These are phyloP conservation scores for Phoma sp. DNA, from an alignment of 2,329 filamentous ascomycete species.

Conservation along the genomic window DNA sequence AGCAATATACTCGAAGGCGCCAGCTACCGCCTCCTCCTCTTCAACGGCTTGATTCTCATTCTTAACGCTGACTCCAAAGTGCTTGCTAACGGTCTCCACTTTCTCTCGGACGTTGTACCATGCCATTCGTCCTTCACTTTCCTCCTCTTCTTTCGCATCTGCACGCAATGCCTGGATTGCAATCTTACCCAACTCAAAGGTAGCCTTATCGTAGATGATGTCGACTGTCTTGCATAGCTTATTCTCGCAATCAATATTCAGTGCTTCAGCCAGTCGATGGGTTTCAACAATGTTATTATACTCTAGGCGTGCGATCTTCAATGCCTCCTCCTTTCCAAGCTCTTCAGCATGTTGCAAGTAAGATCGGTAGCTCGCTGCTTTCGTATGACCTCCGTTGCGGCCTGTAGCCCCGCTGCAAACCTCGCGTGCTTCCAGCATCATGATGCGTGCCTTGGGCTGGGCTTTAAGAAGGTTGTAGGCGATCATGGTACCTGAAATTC, in stretches of 20 bases:
- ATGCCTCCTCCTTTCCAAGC: conserved; percentile 59
- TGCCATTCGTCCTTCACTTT: conserved; percentile 32
- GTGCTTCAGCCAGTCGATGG: conserved; percentile 60
- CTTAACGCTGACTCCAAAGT: conserved; percentile 26
- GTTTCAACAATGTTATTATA: conserved; percentile 60
- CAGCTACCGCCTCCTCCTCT: conserved; percentile 30
- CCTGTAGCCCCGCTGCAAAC: conserved; percentile 52
- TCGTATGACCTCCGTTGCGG: conserved; percentile 58
- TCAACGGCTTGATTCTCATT: conserved; percentile 29
- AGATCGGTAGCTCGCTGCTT: conserved; percentile 59
- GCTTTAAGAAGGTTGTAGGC: conserved; percentile 45
- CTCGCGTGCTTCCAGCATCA: conserved; percentile 52
- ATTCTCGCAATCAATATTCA: conserved; percentile 57
- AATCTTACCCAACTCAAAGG: conserved; percentile 37
- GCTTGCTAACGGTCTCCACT: conserved; percentile 17
- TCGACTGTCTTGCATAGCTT: conserved; percentile 63
- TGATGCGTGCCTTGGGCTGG: conserved; percentile 25
- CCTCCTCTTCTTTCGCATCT: conserved; percentile 36
- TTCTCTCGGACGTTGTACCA: conserved; percentile 36
- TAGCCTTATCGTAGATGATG: conserved; percentile 60
- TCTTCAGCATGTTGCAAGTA: conserved; percentile 58
- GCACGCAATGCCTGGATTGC: conserved; percentile 32
- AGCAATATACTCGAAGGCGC: conserved; percentile 43
- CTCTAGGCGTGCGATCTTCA: conserved; percentile 52
- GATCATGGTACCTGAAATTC: conserved; percentile 50